Evolutionary conservation across 2,329 filamentous ascomycete species (phyloP), one percentile per base, ranked within the genome.

Genomic region (Calcarisporium arbuscula): DNA sequence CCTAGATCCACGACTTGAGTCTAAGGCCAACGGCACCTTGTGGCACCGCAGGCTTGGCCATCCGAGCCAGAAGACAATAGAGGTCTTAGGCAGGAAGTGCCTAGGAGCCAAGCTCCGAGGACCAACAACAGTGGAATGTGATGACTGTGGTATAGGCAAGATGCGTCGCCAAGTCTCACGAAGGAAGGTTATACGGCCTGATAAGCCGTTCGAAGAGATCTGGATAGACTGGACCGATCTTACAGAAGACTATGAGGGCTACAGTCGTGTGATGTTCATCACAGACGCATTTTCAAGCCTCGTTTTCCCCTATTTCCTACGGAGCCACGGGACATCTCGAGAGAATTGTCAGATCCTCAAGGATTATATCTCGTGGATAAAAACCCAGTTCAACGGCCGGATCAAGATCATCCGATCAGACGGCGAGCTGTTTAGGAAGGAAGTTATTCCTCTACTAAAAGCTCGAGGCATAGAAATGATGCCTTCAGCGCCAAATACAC

Each of bases 61-160:
- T n/a, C n/a, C n/a, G n/a, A n/a, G n/a, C n/a, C n/a, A n/a, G n/a
- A n/a, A n/a, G n/a, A n/a, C n/a, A n/a, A n/a, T n/a, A n/a, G n/a
- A n/a, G n/a, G 8, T 14, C 8, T 15, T 28, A 28, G 27, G 27
- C 8, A 28, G 8, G 14, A 28, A 15, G 8, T 8, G 27, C 14
- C 14, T 28, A 8, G 25, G 25, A 18, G 32, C 17, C 6, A 25
- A 15, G 19, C 6, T 35, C 14, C 6, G 25, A 28, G 32, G 32
- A 4, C 16, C 17, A 19, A 35, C 7, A 9, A 35, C 32, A 7
- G 32, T 28, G 6, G 32, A 35, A 35, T 35, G 32, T 16, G 32
- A 35, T 15, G 12, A 28, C 18, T 35, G 32, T 28, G 32, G 23
- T 7, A 7, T 6, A 5, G 8, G 8, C 14, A 35, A 35, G 32